These are phyloP conservation scores for Avena eriantha DNA, from an alignment of 176 grass and related monocot genomes.

Conservation along the genomic window DNA sequence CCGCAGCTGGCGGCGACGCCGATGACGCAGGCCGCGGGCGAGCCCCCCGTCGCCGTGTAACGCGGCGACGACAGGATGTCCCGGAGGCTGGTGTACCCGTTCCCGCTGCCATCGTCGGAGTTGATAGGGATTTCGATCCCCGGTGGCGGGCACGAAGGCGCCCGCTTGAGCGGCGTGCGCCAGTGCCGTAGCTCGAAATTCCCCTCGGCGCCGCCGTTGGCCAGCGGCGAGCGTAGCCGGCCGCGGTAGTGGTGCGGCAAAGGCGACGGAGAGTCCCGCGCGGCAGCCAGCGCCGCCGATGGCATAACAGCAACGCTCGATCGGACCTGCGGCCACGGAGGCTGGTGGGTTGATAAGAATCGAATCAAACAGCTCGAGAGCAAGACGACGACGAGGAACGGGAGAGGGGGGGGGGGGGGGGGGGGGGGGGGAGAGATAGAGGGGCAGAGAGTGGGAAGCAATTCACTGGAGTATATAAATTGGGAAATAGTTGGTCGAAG, in stretches of 20 bases:
- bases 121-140: slow-evolving; percentile 54
- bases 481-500: slow-evolving; percentile 12
- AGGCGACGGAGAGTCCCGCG: slow-evolving; percentile 8
- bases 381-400: not conserved
- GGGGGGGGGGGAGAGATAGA: not conserved
- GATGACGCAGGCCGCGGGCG: slow-evolving; percentile 12
- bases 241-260: not conserved
- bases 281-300: slow-evolving; percentile 37
- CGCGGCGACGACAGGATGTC: slow-evolving; percentile 69
- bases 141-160: slow-evolving; percentile 9
- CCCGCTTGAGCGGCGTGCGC: slow-evolving; percentile 43
- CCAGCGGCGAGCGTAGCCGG: slow-evolving; percentile 42
- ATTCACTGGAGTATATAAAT: slow-evolving; percentile 28
- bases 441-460: not conserved
- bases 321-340: slow-evolving; percentile 3
- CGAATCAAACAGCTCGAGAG: slow-evolving; percentile 35
- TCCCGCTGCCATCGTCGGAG: slow-evolving; percentile 1
- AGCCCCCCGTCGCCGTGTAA: slow-evolving; percentile 35
- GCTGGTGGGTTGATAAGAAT: slow-evolving; percentile 22
- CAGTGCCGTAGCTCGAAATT: slow-evolving; percentile 83
- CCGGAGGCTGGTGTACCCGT: slow-evolving; percentile 74
- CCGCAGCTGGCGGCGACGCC: slow-evolving; percentile 49
- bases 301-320: slow-evolving; percentile 35
- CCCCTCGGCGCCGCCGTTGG: slow-evolving; percentile 41
- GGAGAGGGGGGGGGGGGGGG: not conserved